Evolutionary conservation across 257 asterid species (phyloP).

Genomic region (Solanum pinnatisectum): DNA sequence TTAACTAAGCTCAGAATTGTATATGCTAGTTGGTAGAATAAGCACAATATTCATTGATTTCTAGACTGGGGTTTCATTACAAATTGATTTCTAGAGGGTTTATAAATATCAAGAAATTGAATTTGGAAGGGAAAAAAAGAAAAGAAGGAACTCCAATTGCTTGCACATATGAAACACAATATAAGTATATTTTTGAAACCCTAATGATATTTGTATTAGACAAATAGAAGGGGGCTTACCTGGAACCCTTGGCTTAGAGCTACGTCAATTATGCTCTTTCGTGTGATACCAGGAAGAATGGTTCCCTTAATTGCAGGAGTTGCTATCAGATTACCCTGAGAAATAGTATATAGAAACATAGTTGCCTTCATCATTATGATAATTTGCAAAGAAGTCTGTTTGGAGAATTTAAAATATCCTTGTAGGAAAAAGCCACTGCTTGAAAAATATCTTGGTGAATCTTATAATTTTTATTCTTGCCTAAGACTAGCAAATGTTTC

Average conservation of each 20-base stretch:
- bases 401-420: neutral
- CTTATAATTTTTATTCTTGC: neutral
- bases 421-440: neutral
- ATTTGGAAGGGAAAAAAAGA: neutral
- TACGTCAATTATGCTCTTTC: constrained; percentile 43
- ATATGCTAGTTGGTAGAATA: neutral
- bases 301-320: constrained; percentile 44
- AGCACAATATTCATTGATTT: neutral
- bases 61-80: neutral
- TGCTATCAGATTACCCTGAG: constrained; percentile 29
- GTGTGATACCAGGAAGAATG: constrained; percentile 43
- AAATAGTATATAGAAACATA: neutral
- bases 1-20: no score
- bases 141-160: neutral
- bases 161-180: neutral
- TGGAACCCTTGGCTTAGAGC: constrained; percentile 35
- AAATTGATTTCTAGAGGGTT: neutral
- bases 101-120: neutral
- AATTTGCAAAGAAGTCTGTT: neutral
- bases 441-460: neutral
- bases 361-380: neutral
- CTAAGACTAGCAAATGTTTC: neutral
- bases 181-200: neutral
- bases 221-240: constrained; percentile 4
- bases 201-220: neutral